phyloP scores from a whole-genome alignment of 768 basidiomycete species.

The Paxillus involutus region DNA sequence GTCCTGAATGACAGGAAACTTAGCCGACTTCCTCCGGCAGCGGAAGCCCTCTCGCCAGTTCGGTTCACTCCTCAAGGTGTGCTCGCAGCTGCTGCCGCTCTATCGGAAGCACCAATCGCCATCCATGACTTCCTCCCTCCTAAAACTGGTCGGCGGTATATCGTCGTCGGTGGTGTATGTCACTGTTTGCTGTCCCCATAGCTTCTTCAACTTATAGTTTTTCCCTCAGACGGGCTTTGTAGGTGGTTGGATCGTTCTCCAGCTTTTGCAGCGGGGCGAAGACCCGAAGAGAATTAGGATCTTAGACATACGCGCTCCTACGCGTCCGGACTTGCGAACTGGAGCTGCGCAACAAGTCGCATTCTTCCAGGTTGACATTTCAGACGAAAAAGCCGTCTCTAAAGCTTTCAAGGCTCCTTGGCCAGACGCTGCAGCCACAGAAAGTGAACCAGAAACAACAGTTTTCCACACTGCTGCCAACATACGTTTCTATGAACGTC shows the following conservation, averaged over 20 bases:
- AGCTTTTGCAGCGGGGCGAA: constrained; percentile 70
- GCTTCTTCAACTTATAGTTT: not conserved
- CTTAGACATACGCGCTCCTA: constrained; percentile 64
- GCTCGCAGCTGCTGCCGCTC: constrained; percentile 34
- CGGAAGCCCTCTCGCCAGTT: constrained; percentile 47
- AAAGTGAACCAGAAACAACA: constrained; percentile 41
- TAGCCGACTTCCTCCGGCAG: constrained; percentile 47
- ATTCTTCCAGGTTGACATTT: constrained; percentile 60
- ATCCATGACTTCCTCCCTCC: constrained; percentile 54
- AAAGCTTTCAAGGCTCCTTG: constrained; percentile 67
- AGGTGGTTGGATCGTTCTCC: constrained; percentile 75
- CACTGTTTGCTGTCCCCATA: not conserved
- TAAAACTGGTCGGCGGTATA: constrained; percentile 72
- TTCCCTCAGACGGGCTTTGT: constrained; percentile 62
- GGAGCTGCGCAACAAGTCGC: constrained; percentile 53
- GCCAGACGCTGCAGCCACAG: constrained; percentile 35
- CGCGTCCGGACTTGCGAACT: constrained; percentile 52
- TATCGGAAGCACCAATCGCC: constrained; percentile 35
- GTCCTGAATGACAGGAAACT: constrained; percentile 57
- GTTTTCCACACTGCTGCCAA: constrained; percentile 78
- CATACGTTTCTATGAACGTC: constrained; percentile 77
- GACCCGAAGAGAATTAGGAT: constrained; percentile 63
- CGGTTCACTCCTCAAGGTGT: constrained; percentile 49
- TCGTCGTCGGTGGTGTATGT: constrained; percentile 73
- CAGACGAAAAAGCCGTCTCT: constrained; percentile 50